A percentile compares a stretch with the other conserved stretches of the same genome.
Conservation (phyloP, 805 yeast species). For the Yueomyces sinensis region DNA sequence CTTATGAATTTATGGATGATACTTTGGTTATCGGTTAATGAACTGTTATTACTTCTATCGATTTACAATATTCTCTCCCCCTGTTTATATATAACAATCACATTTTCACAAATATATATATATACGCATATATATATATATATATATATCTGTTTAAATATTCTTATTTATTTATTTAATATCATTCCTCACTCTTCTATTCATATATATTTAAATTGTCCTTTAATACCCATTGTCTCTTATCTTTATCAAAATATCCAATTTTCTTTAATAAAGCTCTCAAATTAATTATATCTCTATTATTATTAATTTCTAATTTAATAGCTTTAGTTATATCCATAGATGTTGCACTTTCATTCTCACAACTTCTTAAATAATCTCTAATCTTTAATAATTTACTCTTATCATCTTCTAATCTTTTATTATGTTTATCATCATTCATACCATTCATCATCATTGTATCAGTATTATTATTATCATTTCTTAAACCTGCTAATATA, state of each 20-base stretch:
- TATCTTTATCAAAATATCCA: slow-evolving; percentile 49
- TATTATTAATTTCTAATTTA: slow-evolving; percentile 29
- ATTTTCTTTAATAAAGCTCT: slow-evolving; percentile 57
- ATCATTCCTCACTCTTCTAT: too few species aligned
- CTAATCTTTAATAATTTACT: slow-evolving; percentile 20
- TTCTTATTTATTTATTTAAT: background rate
- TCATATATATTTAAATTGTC: too few species aligned
- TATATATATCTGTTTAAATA: background rate
- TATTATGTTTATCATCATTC: background rate
- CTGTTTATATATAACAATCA: too few species aligned
- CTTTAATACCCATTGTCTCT: slow-evolving; percentile 54
- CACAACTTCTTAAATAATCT: slow-evolving; percentile 25
- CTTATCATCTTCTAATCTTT: slow-evolving; percentile 1
- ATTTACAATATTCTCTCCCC: too few species aligned
- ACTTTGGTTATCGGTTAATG: slow-evolving; percentile 77
- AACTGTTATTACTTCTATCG: too few species aligned
- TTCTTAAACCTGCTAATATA: slow-evolving; percentile 14
- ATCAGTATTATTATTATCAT: slow-evolving; percentile 8
- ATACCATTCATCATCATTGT: slow-evolving; percentile 1
- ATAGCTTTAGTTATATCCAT: slow-evolving; percentile 31
- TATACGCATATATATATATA: background rate
- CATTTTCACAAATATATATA: background rate
- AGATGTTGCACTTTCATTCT: slow-evolving; percentile 34
- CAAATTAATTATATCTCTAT: slow-evolving; percentile 43
- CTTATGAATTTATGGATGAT: slow-evolving; percentile 75